Evolutionary conservation across 495 filamentous ascomycete genomes (phyloP), one percentile per base, ranked within the genome.

Genomic region (Neurospora sp.): DNA sequence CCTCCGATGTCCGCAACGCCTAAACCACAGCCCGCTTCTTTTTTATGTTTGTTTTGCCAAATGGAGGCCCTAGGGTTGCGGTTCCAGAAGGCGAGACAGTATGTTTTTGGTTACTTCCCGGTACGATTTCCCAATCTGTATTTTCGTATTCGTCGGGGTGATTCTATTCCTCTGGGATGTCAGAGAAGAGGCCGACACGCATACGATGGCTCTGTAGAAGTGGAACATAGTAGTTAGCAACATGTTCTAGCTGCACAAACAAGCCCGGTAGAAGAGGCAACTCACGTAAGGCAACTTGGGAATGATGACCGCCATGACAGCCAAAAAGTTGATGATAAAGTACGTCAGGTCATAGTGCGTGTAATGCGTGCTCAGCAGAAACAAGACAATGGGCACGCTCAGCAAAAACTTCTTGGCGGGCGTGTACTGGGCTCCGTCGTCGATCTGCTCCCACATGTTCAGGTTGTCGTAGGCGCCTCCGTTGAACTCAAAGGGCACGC

Each of bases 361-460:
- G 82, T 98, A 99, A 83, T 99, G 96, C 69, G 96, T 99, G 86
- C 94, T 97, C 73, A 98, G 85, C 71, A 99, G 87, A 80, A 99
- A 99, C 76, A 99, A 87, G 73, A 94, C 87, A 74, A 99, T 94
- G 40, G 96, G 96, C 68, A 98, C 96, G 73, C 90, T 93, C 76
- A 99, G 89, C 73, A 99, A 83, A 82, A 98, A 99, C 82, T 99
- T 99, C 88, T 99, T 99, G 71, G 96, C 90, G 14, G 96, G 96
- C 6, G 96, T 99, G 84, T 98, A 99, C 80, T 99, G 96, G 81
- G 96, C 96, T 39, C 96, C 96, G 78, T 99, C 96, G 84, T 99
- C 96, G 79, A 99, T 99, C 85, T 99, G 96, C 85, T 99, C 96
- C 96, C 96, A 99, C 94, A 99, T 97, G 84, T 98, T 98, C 75